These are phyloP conservation scores for Calocera viscosa DNA, from an alignment of 768 basidiomycete species.

Conservation along the genomic window DNA sequence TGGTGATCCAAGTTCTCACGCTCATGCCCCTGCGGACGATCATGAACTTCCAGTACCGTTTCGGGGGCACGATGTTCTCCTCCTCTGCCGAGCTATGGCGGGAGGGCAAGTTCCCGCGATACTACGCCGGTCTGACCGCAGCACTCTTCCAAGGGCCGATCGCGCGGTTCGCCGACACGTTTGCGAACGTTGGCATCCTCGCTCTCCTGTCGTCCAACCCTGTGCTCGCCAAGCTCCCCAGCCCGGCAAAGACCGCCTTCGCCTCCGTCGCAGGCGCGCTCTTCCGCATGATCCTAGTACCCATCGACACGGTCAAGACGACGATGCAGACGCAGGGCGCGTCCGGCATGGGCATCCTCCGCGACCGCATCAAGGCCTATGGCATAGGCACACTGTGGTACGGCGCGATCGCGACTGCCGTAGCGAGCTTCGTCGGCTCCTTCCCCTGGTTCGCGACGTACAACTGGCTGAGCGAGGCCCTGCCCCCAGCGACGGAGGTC, in stretches of 20 bases:
- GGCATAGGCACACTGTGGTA: constrained; percentile 77
- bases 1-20: constrained; percentile 85
- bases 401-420: constrained; percentile 82
- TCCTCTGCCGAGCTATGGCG: constrained; percentile 55
- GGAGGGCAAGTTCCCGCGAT: constrained; percentile 71
- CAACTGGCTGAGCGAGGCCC: constrained; percentile 56
- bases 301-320: constrained; percentile 89
- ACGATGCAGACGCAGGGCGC: constrained; percentile 86
- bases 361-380: constrained; percentile 53
- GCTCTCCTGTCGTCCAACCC: constrained; percentile 69
- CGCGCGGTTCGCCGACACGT: constrained; percentile 84
- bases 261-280: constrained; percentile 65
- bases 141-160: constrained; percentile 50
- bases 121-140: constrained; percentile 75
- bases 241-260: constrained; percentile 61
- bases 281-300: constrained; percentile 85
- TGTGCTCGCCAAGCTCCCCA: constrained; percentile 51
- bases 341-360: constrained; percentile 52
- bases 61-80: constrained; percentile 56
- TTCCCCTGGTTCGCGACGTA: constrained; percentile 85
- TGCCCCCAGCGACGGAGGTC: constrained; percentile 45
- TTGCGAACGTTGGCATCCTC: constrained; percentile 83
- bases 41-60: constrained; percentile 91
- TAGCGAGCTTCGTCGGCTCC: constrained; percentile 85
- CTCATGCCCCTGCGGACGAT: constrained; percentile 94